A percentile compares a stretch with the other conserved stretches of the same genome.
Conservation (phyloP, 345 rosid species). For the Bruguiera sexangula region DNA sequence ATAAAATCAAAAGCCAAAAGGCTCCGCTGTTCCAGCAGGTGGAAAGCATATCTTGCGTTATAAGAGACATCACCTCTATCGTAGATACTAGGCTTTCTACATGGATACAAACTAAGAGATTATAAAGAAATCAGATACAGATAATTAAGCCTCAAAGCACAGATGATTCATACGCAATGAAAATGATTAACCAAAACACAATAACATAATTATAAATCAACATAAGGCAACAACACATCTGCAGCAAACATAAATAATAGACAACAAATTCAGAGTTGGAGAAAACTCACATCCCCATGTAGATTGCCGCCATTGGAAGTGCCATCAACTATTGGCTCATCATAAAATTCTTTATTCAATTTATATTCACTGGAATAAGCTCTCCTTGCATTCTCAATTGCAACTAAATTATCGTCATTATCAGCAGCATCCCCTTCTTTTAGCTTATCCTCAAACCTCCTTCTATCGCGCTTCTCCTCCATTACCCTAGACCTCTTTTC, state of each 20-base stretch:
- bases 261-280: neutral
- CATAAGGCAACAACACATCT: neutral
- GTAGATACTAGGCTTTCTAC: too few relatives aligned
- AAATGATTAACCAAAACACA: too few relatives aligned
- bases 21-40: too few relatives aligned
- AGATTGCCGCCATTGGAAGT: constrained; percentile 22
- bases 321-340: constrained; percentile 17
- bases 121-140: too few relatives aligned
- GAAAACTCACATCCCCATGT: constrained; percentile 49
- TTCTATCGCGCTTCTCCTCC: constrained; percentile 40
- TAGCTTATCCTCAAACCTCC: constrained; percentile 50
- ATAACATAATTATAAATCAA: too few relatives aligned
- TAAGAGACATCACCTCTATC: too few relatives aligned
- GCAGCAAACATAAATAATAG: neutral
- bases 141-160: too few relatives aligned
- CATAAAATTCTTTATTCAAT: constrained; percentile 35
- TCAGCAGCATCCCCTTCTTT: constrained; percentile 19
- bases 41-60: too few relatives aligned
- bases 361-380: constrained; percentile 20
- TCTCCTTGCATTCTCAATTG: constrained; percentile 16
- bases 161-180: too few relatives aligned
- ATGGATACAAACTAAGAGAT: too few relatives aligned
- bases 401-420: neutral
- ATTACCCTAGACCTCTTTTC: neutral
- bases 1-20: too few relatives aligned